Evolutionary conservation across 2,329 filamentous ascomycete species (phyloP), one percentile per base, ranked within the genome.

Genomic region (Ophiostoma piceae): DNA sequence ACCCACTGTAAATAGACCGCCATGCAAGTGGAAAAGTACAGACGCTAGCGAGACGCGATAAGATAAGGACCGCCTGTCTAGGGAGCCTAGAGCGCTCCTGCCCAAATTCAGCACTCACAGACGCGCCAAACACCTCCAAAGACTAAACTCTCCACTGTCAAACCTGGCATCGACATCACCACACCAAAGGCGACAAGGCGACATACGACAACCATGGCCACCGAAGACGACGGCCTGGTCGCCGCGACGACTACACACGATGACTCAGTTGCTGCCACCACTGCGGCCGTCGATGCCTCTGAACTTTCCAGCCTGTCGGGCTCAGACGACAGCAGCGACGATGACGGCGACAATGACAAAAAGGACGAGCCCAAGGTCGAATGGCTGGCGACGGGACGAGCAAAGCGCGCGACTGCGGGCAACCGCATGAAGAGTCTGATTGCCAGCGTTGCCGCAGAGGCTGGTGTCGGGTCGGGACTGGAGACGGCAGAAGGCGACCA

Each of bases 381-480:
- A 82, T 90, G 89, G 83, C 85, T 94, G 51, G 89, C 89, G 65
- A 91, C 89, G 5, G 87, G 87, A 51, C 90, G 93, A 71, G 83
- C 87, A 74, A 91, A 88, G 78, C 90, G 93, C 73, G 88, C 89
- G 14, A 96, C 91, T 0, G 93, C 93, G 26, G 93, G 93, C 71
- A 94, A 92, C 77, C 88, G 92, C 73, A 90, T 96, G 84, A 89
- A 90, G 75, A 87, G 87, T 67, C 87, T 96, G 77, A 82, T 95
- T 65, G 88, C 91, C 69, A 89, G 89, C 74, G 90, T 92, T 76
- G 88, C 89, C 22, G 16, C 29, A 26, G 22, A 32, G 1, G 39
- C 32, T 11, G 64, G 60, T 12, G 39, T n/a, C 14, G 67, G 64
- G 19, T n/a, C 14, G 2, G 67, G 60, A 14, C 39, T 69, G 35